Evolutionary conservation across 352 stramenopile species (phyloP), one percentile per base, ranked within the genome.

Genomic region (Pythium chondricola): DNA sequence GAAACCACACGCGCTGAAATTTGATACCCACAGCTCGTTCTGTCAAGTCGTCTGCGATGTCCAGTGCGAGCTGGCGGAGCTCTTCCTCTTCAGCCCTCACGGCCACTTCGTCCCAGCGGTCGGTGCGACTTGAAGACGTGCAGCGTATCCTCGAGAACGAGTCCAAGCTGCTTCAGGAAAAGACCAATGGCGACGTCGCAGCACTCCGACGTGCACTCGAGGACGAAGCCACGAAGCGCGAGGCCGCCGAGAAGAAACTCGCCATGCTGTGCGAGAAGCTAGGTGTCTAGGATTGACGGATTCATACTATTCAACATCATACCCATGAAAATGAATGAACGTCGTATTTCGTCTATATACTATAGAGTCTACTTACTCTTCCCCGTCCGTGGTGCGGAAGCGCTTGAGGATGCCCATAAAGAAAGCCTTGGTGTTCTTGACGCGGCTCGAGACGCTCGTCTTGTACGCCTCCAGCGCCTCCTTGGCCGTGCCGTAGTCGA

Each of bases 361-460:
- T n/a, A n/a, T n/a, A n/a, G n/a, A n/a, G n/a, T 37, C 8, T 7
- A 41, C 50, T 38, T 79, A 85, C 63, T 93, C 81, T 4, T 71
- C 73, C 13, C 82, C 80, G 33, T 91, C 80, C 0, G 80, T 93
- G 57, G 84, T 56, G 26, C 80, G 72, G 63, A 92, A 93, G 21
- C 83, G 83, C 71, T 93, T 93, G 47, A 93, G 63, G 45, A 93
- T 93, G 24, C 83, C 83, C 83, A 93, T 93, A 60, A 93, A 93
- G 46, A 93, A 93, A 7, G 83, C 80, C 61, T 89, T 88, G 42
- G 80, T 81, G 58, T 93, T 93, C 40, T 74, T 65, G 56, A 93
- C 82, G 43, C 63, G 74, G 26, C 90, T 75, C 36, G 59, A 73
- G 11, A 91, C 71, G 40, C 79, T 81, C 11, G 64, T 65, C 56